phyloP scores from a whole-genome alignment of 805 yeast species.

The Nematodospora valgi region DNA sequence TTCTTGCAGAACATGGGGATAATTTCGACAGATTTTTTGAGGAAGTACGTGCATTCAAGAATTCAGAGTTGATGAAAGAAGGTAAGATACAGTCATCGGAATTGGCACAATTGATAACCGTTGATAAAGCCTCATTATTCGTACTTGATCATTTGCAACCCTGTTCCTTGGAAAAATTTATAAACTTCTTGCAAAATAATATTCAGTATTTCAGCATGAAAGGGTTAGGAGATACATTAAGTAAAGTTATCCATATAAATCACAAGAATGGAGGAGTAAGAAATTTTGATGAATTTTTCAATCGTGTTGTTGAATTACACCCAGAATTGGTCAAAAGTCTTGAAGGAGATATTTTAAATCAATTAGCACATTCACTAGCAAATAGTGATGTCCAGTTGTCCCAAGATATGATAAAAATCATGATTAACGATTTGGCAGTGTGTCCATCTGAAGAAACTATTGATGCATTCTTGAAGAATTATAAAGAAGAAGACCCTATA shows the following conservation, averaged over 20 bases:
- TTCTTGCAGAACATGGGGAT: too few relatives aligned
- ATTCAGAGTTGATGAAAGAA: conserved; percentile 12
- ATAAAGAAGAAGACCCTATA: conserved; percentile 10
- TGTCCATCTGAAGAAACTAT: conserved; percentile 22
- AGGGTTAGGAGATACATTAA: conserved; percentile 1
- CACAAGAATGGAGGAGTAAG: background rate
- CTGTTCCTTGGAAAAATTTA: background rate
- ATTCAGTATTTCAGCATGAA: conserved; percentile 5
- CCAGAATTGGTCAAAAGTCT: background rate
- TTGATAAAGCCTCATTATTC: conserved; percentile 12
- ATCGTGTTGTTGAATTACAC: background rate
- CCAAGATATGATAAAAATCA: background rate
- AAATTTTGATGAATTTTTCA: conserved; percentile 1
- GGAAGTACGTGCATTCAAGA: conserved; percentile 14
- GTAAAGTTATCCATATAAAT: background rate
- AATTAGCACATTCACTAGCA: conserved; percentile 19
- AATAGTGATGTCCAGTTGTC: conserved; percentile 13
- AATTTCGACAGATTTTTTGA: conserved; percentile 11
- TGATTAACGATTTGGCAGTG: background rate
- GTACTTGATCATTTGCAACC: conserved; percentile 6
- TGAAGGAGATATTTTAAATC: conserved; percentile 15
- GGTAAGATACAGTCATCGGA: conserved; percentile 13
- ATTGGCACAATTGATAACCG: conserved; percentile 1
- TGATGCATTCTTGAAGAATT: conserved; percentile 16
- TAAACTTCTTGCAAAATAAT: background rate